These are phyloP conservation scores for Cicer yamashitae DNA, from an alignment of 306 rosid species.

Conservation along the genomic window DNA sequence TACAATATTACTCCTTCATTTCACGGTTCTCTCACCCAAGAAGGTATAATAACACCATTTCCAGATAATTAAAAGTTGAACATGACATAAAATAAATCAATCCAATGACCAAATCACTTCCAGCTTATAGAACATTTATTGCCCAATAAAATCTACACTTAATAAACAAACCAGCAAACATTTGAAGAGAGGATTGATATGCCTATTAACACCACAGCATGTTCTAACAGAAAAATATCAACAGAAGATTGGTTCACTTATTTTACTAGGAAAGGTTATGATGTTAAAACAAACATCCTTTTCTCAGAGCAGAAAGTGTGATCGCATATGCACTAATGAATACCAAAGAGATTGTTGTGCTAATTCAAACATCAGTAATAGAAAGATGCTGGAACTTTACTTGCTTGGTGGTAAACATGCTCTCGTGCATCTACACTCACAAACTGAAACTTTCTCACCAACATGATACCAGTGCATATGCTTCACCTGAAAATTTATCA, in stretches of 20 bases:
- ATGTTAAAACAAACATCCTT: conserved; percentile 6
- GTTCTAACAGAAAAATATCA: conserved; percentile 39
- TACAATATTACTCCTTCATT: conserved; percentile 31
- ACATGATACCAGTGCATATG: conserved; percentile 92
- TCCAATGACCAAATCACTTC: conserved; percentile 4
- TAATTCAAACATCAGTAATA: conserved; percentile 36
- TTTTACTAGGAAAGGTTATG: conserved; percentile 12
- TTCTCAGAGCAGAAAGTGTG: conserved; percentile 14
- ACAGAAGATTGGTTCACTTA: conserved; percentile 11
- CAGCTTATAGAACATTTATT: conserved; percentile 30
- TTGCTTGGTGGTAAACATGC: conserved; percentile 94
- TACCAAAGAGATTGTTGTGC: conserved; percentile 36
- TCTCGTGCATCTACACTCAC: conserved; percentile 95
- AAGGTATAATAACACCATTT: conserved; percentile 33
- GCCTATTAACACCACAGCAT: conserved; percentile 28
- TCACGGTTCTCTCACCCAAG: conserved; percentile 13
- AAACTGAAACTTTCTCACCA: conserved; percentile 73
- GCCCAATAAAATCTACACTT: conserved; percentile 36
- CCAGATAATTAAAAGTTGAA: conserved; percentile 24
- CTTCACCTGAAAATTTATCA: conserved; percentile 70
- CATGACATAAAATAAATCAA: conserved; percentile 35
- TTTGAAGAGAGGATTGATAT: conserved; percentile 33
- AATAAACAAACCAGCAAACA: conserved; percentile 8
- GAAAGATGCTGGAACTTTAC: conserved; percentile 58
- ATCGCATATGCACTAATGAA: conserved; percentile 24